Evolutionary conservation across 108 stramenopile species (phyloP), one percentile per base, ranked within the genome.

Genomic region (Cyclotella choctawhatcheeana): DNA sequence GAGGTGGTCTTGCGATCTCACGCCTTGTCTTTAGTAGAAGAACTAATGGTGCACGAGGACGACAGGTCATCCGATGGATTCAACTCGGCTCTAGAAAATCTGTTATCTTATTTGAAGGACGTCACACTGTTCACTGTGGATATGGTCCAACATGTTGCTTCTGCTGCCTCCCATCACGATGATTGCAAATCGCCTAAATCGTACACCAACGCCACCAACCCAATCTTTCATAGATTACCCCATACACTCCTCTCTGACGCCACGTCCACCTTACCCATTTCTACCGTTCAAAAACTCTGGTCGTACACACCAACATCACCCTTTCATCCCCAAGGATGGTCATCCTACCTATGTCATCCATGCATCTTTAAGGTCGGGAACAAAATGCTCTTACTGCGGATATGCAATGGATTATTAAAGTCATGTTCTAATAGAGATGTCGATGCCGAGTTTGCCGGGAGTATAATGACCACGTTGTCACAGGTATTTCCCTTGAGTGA

Each of bases 401-500:
- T 88, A 29, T 84, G 86, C 74, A 88, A 91, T 65, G 75, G 72
- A 53, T 72, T 94, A 20, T 55, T 91, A 4, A 63, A 63, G n/a
- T 34, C 60, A 58, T 56, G 82, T 12, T 63, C 69, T 21, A 73
- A 64, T 50, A 24, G 59, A 25, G 73, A 77, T 30, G 45, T 51
- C 21, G 53, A 73, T 48, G 64, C 72, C 2, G 83, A 87, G 55
- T 88, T 86, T 74, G 83, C 87, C 12, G 90, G 90, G 13, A 73
- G 83, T n/a, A 74, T 94, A 18, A 67, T 89, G 74, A 61, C 77
- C 59, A 74, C 67, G 7, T 40, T 91, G 29, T 72, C 87, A 7
- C 63, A 72, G 44, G 89, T 83, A 1, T 90, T 88, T 65, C 86
- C 89, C 6, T 76, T 94, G 64, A 81, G 87, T 37, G 93, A 94